Evolutionary conservation across 1,284 basidiomycete species (phyloP).

Genomic region (Cronartium quercuum): DNA sequence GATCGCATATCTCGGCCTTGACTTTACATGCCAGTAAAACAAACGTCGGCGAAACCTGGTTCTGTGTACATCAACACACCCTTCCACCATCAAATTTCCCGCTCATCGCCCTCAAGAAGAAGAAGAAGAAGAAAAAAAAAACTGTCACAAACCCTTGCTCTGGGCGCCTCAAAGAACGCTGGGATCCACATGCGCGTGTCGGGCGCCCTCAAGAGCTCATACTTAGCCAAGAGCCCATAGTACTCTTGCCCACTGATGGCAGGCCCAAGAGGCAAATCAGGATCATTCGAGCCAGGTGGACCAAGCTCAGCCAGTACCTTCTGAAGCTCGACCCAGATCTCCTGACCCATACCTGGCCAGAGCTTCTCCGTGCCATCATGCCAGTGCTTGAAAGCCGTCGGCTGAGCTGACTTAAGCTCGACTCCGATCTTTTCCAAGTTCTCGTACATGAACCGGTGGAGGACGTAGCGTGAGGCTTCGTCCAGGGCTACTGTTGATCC

Average conservation of each 20-base stretch:
- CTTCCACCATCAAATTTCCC: not conserved
- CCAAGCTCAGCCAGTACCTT: slow-evolving; percentile 69
- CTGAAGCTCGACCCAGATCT: slow-evolving; percentile 68
- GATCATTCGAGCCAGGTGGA: slow-evolving; percentile 58
- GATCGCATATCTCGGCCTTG: slow-evolving; percentile 37
- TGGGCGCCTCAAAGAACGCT: slow-evolving; percentile 34
- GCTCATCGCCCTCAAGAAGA: not conserved
- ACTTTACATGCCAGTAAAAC: slow-evolving; percentile 16
- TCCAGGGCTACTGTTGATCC: slow-evolving; percentile 54
- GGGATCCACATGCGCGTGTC: slow-evolving; percentile 23
- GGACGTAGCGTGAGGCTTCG: slow-evolving; percentile 69
- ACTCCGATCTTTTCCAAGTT: slow-evolving; percentile 77
- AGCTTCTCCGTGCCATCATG: slow-evolving; percentile 47
- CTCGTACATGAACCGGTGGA: slow-evolving; percentile 74
- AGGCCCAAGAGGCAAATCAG: slow-evolving; percentile 43
- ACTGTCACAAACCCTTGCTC: slow-evolving; percentile 15
- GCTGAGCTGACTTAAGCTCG: slow-evolving; percentile 57
- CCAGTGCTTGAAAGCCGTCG: slow-evolving; percentile 38
- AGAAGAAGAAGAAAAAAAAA: slow-evolving; percentile 1
- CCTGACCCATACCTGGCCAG: slow-evolving; percentile 59
- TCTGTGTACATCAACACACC: not conserved
- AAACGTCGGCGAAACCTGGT: slow-evolving; percentile 25
- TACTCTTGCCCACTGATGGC: slow-evolving; percentile 15
- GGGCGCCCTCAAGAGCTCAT: slow-evolving; percentile 20
- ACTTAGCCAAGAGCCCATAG: slow-evolving; percentile 23